Percentiles rank a stretch among this genome's conserved stretches.
These are phyloP conservation scores for Poronia punctata DNA, from an alignment of 495 filamentous ascomycete genomes.

Conservation along the genomic window DNA sequence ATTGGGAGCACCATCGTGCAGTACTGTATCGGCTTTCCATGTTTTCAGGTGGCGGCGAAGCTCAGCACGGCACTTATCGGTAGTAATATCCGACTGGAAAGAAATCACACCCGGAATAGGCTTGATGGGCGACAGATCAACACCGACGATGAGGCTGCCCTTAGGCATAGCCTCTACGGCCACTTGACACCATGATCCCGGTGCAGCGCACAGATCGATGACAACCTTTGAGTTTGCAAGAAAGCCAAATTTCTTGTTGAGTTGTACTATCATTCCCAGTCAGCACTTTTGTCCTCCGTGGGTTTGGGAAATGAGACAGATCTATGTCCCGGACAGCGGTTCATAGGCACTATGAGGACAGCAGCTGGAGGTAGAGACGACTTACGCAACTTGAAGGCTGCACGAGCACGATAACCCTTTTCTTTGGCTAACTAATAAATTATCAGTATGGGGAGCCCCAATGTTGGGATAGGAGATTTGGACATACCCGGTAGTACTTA, in stretches of 20 bases:
- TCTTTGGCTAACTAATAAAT: constrained; percentile 98
- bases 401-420: constrained; percentile 93
- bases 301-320: too few relatives aligned
- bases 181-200: constrained; percentile 98
- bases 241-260: constrained; percentile 99
- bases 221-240: constrained; percentile 93
- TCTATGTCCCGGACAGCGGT: too few relatives aligned
- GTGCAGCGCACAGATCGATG: constrained; percentile 94
- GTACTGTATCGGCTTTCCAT: constrained; percentile 95
- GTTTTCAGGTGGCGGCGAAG: constrained; percentile 87
- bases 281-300: too few relatives aligned
- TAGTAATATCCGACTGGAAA: constrained; percentile 98
- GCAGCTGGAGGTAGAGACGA: too few relatives aligned
- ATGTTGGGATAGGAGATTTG: too few relatives aligned
- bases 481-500: constrained; percentile 82
- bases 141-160: constrained; percentile 85
- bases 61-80: constrained; percentile 90
- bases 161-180: constrained; percentile 90
- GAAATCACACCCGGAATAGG: constrained; percentile 86
- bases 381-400: constrained; percentile 97
- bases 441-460: too few relatives aligned
- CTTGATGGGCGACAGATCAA: constrained; percentile 94
- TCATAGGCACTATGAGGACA: too few relatives aligned
- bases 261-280: too few relatives aligned
- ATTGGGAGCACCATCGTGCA: constrained; percentile 97